A percentile compares a stretch with the other conserved stretches of the same genome.
These are phyloP conservation scores for Mycena filopes DNA, from an alignment of 768 basidiomycete species.

Conservation along the genomic window DNA sequence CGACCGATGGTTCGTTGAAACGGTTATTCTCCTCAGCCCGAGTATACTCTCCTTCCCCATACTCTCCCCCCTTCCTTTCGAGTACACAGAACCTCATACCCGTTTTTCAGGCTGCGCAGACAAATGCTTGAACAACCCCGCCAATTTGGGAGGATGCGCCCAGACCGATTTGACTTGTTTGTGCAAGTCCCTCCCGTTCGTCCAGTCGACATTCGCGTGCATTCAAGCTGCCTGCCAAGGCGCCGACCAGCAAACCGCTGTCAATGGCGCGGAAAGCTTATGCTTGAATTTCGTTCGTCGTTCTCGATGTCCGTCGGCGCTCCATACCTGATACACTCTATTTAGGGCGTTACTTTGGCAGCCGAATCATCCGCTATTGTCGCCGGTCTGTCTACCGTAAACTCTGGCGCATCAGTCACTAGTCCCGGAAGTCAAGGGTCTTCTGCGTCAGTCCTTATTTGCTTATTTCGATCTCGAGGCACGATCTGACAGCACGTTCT, in stretches of 20 bases:
- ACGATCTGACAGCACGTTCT: too few species aligned
- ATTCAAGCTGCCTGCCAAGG: conserved; percentile 18
- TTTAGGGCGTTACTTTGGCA: conserved; percentile 24
- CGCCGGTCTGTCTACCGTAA: conserved; percentile 18
- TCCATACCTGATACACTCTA: too few species aligned
- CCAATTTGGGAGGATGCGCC: conserved; percentile 22
- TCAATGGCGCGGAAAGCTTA: conserved; percentile 17
- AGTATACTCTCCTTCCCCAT: too few species aligned
- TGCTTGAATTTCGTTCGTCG: conserved; percentile 28
- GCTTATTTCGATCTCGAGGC: too few species aligned
- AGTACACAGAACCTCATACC: too few species aligned
- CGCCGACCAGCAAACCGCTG: conserved; percentile 21
- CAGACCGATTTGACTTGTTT: conserved; percentile 13
- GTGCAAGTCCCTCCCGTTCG: conserved; percentile 23
- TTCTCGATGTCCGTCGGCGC: conserved; percentile 60
- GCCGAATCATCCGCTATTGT: conserved; percentile 20
- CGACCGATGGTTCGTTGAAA: conserved; percentile 5
- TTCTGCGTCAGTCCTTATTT: too few species aligned
- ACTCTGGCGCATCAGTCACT: conserved; percentile 5
- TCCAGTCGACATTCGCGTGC: conserved; percentile 24
- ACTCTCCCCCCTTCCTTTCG: too few species aligned
- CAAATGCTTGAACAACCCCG: conserved; percentile 22
- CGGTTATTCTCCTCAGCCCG: background rate
- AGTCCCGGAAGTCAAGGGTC: background rate
- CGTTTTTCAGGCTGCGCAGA: conserved; percentile 21